Conservation (phyloP, 1,284 basidiomycete genomes). For the Phenoliferia sp. region DNA sequence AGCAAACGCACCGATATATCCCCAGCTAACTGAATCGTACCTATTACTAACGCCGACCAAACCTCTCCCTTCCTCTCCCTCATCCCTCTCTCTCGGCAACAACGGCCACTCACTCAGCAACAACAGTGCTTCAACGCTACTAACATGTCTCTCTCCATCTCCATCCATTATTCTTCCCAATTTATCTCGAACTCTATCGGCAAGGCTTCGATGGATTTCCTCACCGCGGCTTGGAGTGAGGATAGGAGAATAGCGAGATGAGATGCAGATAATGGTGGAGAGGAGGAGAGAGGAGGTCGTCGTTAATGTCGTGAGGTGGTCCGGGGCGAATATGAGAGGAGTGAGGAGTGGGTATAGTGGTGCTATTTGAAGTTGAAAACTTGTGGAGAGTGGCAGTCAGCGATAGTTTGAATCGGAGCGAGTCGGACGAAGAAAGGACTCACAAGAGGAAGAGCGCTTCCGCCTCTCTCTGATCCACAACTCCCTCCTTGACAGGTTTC, state of each 20-base stretch:
- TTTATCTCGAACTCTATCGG: conserved; percentile 20
- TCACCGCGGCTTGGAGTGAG: conserved; percentile 18
- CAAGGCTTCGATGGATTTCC: conserved; percentile 18
- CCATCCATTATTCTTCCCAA: conserved; percentile 25
- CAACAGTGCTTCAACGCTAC: conserved; percentile 28
- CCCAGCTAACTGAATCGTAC: conserved; percentile 30
- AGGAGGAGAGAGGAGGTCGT: conserved; percentile 28
- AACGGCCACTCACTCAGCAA: conserved; percentile 29
- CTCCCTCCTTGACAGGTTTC: conserved; percentile 22
- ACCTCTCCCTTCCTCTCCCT: conserved; percentile 3
- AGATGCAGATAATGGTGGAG: conserved; percentile 27
- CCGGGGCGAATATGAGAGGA: conserved; percentile 18
- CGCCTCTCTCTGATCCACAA: conserved; percentile 20
- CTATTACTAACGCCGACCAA: conserved; percentile 17
- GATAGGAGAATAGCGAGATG: conserved; percentile 18
- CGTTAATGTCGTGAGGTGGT: conserved; percentile 22
- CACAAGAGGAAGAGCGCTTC: conserved; percentile 25
- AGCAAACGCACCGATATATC: conserved; percentile 16
- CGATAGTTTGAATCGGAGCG: background rate
- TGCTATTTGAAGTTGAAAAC: conserved; percentile 26
- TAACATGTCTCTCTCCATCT: conserved; percentile 16
- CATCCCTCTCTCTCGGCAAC: conserved; percentile 8
- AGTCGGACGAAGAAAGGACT: background rate
- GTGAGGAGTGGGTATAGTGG: conserved; percentile 30
- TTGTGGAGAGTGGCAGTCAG: background rate